These are phyloP conservation scores for Myriangium duriaei DNA, from an alignment of 2,329 filamentous ascomycete species.

Conservation along the genomic window DNA sequence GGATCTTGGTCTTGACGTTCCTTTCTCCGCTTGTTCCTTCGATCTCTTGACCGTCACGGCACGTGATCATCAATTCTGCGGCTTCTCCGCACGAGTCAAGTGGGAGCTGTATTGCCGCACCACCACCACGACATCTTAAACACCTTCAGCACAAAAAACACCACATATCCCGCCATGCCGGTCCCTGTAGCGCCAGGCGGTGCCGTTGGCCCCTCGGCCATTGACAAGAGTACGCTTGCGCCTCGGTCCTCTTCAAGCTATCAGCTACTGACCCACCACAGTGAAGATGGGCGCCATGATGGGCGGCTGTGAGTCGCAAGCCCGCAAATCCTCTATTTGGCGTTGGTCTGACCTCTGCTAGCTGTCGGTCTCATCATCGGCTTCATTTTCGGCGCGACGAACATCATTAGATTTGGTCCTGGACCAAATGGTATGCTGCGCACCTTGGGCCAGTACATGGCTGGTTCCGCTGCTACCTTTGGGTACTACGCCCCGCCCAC, in stretches of 20 bases:
- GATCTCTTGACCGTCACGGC: too few relatives aligned
- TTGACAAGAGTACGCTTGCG: conserved; percentile 53
- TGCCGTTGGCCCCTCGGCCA: conserved; percentile 49
- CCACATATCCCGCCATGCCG: conserved; percentile 41
- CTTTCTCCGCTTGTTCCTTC: too few relatives aligned
- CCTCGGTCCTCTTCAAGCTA: conserved; percentile 12
- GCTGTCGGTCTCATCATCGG: conserved; percentile 94
- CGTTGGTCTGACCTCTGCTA: conserved; percentile 27
- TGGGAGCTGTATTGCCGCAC: too few relatives aligned
- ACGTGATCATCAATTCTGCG: too few relatives aligned
- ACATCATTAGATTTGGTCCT: conserved; percentile 89
- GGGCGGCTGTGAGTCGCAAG: conserved; percentile 70
- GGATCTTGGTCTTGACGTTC: too few relatives aligned
- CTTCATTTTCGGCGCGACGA: conserved; percentile 87
- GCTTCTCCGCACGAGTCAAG: too few relatives aligned
- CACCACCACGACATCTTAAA: too few relatives aligned
- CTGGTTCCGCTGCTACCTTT: conserved; percentile 79
- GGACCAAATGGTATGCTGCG: conserved; percentile 88
- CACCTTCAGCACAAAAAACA: too few relatives aligned
- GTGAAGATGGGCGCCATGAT: conserved; percentile 99
- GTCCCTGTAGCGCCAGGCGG: conserved; percentile 38
- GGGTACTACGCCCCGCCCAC: conserved; percentile 5
- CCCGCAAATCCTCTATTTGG: conserved; percentile 15
- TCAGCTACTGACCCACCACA: conserved; percentile 29
- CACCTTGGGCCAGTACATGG: conserved; percentile 93